These are phyloP conservation scores for Mucor piriformis DNA, from an alignment of 371 early-diverging fungal genomes.

Conservation along the genomic window DNA sequence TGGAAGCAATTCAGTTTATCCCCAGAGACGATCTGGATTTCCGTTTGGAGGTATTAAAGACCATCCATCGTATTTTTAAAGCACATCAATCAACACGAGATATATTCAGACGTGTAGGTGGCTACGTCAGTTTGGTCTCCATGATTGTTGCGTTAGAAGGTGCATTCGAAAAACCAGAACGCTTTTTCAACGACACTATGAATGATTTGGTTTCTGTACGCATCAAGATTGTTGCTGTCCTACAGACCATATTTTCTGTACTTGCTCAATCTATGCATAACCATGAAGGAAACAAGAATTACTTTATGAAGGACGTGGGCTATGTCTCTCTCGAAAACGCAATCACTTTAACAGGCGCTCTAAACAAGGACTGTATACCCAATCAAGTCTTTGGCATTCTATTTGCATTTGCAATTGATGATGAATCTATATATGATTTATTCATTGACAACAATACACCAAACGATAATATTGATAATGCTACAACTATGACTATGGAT, in stretches of 20 bases:
- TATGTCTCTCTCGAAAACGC: conserved; percentile 65
- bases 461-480: neutral
- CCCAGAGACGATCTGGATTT: conserved; percentile 62
- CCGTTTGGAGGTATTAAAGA: conserved; percentile 57
- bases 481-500: neutral
- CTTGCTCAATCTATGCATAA: conserved; percentile 64
- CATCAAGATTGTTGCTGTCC: conserved; percentile 31
- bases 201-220: conserved; percentile 25
- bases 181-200: conserved; percentile 33
- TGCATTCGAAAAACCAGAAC: conserved; percentile 44
- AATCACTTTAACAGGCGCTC: conserved; percentile 60
- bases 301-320: conserved; percentile 60
- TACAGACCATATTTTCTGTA: conserved; percentile 57
- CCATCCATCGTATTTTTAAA: conserved; percentile 55
- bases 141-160: conserved; percentile 66
- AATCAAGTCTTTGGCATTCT: conserved; percentile 61
- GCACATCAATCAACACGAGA: conserved; percentile 50
- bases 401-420: conserved; percentile 65
- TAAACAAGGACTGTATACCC: conserved; percentile 41
- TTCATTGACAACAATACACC: conserved; percentile 35
- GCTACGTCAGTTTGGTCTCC: conserved; percentile 67
- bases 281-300: conserved; percentile 55
- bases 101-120: conserved; percentile 64
- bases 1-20: conserved; percentile 64
- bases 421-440: conserved; percentile 46